Percentiles rank a stretch among this genome's conserved stretches.
These are phyloP conservation scores for Turnera subulata DNA, from an alignment of 345 rosid genomes.

Conservation along the genomic window DNA sequence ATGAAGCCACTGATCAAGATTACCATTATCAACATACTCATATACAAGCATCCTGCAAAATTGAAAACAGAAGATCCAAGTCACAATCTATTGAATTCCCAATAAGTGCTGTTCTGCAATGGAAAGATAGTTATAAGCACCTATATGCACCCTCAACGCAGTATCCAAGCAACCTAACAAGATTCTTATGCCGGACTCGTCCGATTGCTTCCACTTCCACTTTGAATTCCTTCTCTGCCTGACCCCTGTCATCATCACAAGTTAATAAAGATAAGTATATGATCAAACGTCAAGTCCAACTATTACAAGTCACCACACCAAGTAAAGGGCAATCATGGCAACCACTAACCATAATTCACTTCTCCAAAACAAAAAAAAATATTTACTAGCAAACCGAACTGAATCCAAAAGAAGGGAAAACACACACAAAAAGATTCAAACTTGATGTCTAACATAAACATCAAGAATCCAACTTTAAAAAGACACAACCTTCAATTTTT, in stretches of 20 bases:
- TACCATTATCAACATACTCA: conserved; percentile 86
- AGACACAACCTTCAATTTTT: no score
- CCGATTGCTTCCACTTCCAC: conserved; percentile 95
- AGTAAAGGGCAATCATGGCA: no score
- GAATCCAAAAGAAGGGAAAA: no score
- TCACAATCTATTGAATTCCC: not conserved
- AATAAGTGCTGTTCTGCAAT: not conserved
- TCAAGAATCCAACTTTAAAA: no score
- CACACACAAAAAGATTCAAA: no score
- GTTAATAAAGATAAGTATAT: not conserved
- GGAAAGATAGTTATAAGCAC: conserved; percentile 28
- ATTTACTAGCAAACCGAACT: no score
- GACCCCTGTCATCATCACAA: conserved; percentile 55
- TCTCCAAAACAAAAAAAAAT: no score
- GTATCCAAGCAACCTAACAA: conserved; percentile 80
- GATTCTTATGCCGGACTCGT: conserved; percentile 92
- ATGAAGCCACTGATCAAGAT: conserved; percentile 94
- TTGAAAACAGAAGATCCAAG: conserved; percentile 18
- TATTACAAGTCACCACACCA: no score
- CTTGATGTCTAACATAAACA: not conserved
- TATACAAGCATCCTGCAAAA: conserved; percentile 87
- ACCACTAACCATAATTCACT: no score
- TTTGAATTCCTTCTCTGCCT: conserved; percentile 95
- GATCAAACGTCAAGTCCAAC: no score
- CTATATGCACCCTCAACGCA: conserved; percentile 97